These are phyloP conservation scores for Exophiala phaeomuriformis DNA, from an alignment of 2,329 filamentous ascomycete species.

Conservation along the genomic window DNA sequence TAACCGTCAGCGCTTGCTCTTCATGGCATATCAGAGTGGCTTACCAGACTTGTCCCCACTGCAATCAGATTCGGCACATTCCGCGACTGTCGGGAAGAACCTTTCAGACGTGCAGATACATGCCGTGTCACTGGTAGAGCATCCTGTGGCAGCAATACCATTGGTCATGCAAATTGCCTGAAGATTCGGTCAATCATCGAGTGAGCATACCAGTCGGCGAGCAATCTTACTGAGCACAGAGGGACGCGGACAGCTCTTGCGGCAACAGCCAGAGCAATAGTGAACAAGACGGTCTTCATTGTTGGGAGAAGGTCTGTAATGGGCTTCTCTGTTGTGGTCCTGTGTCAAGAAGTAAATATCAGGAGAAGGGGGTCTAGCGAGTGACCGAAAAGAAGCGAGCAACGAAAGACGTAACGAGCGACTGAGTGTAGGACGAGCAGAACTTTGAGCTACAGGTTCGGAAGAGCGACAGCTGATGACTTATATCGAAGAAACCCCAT, in stretches of 20 bases:
- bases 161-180: constrained; percentile 14
- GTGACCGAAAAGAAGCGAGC: neutral
- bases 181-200: neutral
- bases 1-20: neutral
- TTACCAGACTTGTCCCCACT: constrained; percentile 1
- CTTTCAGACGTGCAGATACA: constrained; percentile 10
- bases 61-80: constrained; percentile 6
- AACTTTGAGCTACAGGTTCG: no score
- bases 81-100: constrained; percentile 6
- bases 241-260: constrained; percentile 5
- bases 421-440: neutral
- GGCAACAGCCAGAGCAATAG: constrained; percentile 3
- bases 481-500: no score
- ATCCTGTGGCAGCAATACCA: constrained; percentile 9
- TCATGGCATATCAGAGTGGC: neutral
- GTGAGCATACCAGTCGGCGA: no score
- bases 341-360: neutral
- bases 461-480: no score
- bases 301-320: neutral
- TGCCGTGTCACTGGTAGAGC: constrained; percentile 3
- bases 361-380: neutral
- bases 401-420: neutral
- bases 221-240: constrained; percentile 8
- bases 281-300: constrained; percentile 1
- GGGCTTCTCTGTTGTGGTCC: neutral